Conservation (phyloP, 257 asterid genomes). For the Primulina tabacum region DNA sequence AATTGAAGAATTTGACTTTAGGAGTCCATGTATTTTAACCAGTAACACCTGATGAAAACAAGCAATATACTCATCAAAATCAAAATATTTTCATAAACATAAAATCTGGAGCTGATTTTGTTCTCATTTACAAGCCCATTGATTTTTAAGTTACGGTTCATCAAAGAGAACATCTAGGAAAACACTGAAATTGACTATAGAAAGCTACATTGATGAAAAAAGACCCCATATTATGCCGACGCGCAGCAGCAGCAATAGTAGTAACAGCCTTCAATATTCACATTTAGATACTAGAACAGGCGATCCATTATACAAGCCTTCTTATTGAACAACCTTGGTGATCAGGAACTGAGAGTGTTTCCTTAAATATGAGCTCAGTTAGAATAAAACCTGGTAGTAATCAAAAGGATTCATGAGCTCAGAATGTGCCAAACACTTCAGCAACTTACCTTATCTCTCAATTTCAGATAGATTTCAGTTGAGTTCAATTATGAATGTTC, state of each 20-base stretch:
- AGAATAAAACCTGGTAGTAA: not conserved
- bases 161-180: not conserved
- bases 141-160: not conserved
- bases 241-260: not conserved
- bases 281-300: not conserved
- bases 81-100: not conserved
- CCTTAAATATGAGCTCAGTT: not conserved
- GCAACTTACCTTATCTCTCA: not conserved
- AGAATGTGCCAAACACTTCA: not conserved
- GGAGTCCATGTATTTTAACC: no score
- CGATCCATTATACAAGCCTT: not conserved
- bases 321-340: not conserved
- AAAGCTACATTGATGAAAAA: no score
- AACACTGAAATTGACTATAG: not conserved
- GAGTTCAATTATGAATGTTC: slow-evolving; percentile 56
- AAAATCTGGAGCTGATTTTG: not conserved
- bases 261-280: not conserved
- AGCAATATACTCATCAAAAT: not conserved
- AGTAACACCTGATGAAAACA: not conserved
- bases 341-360: not conserved
- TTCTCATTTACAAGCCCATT: not conserved
- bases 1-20: no score
- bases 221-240: not conserved
- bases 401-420: not conserved
- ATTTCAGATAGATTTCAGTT: slow-evolving; percentile 6